Base-by-base conservation (phyloP, 1,284 basidiomycete genomes). In the Cutaneotrichosporon arboriforme region DNA sequence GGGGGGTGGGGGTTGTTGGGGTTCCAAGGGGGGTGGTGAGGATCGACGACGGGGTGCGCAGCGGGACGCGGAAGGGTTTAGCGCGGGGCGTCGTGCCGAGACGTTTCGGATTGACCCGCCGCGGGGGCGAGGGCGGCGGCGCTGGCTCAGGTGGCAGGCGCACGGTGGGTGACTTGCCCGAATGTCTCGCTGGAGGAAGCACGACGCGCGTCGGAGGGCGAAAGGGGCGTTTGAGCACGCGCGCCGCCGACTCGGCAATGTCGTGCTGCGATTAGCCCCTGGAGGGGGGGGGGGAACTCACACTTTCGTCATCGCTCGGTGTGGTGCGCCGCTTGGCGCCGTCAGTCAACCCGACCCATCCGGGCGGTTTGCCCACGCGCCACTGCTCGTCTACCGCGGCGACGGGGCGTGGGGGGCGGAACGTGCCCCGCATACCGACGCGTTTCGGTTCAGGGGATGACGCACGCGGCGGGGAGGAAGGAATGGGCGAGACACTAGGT, bases 191-290 rank as follows among this genome's bases (percentile, higher is more conserved):
- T 10, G 26, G 26, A 10, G 26, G 26, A 10, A 31, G 26, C 7
- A 31, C 7, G 26, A 31, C 26, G 26, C 26, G 26, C 4, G 48
- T 26, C 9, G 70, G 70, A 2, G 64, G 60, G 18, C 57, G 58
- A 58, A 71, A 73, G 0, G 70, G 70, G 33, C 66, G 65, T 53
- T 72, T 72, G 13, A 72, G 58, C 1, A 69, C 61, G 17, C 60
- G 58, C 21, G 60, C 59, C 12, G 64, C 59, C 4, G 20, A 41
- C 23, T 22, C 15, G 22, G 4, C 14, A 1, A 36, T 42, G 20
- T 40, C 37, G 37, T 21, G 21, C 47, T 49, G 33, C 14, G 20
- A 26, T 51, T 10, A 49, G 46, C 31, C 40, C 20, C 13, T 1
- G 4, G 14, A 0, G 5, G 3, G 4, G 20, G 15, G n/a, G 12